Evolutionary conservation across 225 moss, liverwort and hornwort genomes (phyloP).

Genomic region (Thuidium tamariscinum): DNA sequence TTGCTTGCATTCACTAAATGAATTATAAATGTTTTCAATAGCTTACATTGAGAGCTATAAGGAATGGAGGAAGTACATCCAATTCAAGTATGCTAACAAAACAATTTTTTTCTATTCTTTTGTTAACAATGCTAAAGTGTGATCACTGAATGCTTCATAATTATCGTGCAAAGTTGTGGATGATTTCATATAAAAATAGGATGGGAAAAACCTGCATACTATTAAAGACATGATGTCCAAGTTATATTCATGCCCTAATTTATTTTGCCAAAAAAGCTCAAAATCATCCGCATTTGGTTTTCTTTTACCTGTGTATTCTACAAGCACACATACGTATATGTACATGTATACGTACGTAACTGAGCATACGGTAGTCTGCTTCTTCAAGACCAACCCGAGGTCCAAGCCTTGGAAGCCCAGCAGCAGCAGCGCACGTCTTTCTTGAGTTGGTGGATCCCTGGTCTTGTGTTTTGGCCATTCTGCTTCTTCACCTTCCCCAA

Average conservation of each 20-base stretch:
- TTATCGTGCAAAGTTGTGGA: neutral
- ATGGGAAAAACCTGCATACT: no score
- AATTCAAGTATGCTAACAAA: no score
- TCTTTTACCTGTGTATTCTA: neutral
- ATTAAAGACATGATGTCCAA: neutral
- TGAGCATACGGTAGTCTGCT: neutral
- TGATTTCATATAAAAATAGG: neutral
- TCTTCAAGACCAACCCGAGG: neutral
- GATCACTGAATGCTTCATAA: fast-evolving
- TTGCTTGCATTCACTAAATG: fast-evolving
- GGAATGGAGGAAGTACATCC: no score
- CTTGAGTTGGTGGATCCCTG: neutral
- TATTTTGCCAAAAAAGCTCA: neutral
- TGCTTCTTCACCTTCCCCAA: neutral
- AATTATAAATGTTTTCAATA: neutral
- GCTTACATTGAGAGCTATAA: neutral
- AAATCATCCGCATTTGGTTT: neutral
- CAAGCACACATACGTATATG: neutral
- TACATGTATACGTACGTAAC: neutral
- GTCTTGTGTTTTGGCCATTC: neutral
- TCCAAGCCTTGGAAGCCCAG: neutral
- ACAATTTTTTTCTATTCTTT: no score
- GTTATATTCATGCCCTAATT: neutral
- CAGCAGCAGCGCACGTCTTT: neutral
- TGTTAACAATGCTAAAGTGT: no score